Evolutionary conservation across 176 grass and related monocot species (phyloP).

Genomic region (Microstegium vimineum): DNA sequence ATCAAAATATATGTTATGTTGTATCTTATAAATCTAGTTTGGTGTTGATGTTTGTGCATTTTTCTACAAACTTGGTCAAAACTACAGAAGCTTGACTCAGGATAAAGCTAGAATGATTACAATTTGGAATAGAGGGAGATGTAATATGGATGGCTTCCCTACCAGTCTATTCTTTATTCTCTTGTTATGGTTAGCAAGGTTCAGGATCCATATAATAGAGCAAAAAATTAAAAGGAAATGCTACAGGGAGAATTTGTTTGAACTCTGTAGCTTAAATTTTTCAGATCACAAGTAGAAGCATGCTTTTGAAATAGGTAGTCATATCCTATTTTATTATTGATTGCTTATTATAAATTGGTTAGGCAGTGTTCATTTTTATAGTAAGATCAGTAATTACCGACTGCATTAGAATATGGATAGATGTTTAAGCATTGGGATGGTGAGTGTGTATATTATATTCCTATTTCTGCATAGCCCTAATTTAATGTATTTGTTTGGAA

Average conservation of each 20-base stretch:
- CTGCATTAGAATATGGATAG: not conserved
- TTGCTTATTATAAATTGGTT: not conserved
- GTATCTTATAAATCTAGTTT: not conserved
- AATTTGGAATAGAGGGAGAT: too few species aligned
- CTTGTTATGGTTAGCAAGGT: not conserved
- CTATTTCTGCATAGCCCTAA: not conserved
- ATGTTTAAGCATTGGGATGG: slow-evolving; percentile 3
- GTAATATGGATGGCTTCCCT: not conserved
- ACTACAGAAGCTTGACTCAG: not conserved
- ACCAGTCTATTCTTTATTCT: not conserved
- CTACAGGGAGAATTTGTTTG: slow-evolving; percentile 12
- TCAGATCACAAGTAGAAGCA: not conserved
- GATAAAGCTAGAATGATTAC: not conserved
- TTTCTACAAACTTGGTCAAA: not conserved
- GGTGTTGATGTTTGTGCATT: not conserved
- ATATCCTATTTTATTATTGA: not conserved
- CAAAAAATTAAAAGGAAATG: not conserved
- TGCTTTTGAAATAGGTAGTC: not conserved
- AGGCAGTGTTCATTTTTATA: not conserved
- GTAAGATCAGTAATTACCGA: not conserved
- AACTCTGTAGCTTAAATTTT: slow-evolving; percentile 13
- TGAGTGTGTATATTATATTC: not conserved
- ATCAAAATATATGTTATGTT: not conserved
- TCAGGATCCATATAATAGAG: not conserved
- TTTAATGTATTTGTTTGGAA: not conserved